A percentile compares a stretch with the other conserved stretches of the same genome.
These are phyloP conservation scores for Clonostachys solani DNA, from an alignment of 2,329 filamentous ascomycete genomes.

Conservation along the genomic window DNA sequence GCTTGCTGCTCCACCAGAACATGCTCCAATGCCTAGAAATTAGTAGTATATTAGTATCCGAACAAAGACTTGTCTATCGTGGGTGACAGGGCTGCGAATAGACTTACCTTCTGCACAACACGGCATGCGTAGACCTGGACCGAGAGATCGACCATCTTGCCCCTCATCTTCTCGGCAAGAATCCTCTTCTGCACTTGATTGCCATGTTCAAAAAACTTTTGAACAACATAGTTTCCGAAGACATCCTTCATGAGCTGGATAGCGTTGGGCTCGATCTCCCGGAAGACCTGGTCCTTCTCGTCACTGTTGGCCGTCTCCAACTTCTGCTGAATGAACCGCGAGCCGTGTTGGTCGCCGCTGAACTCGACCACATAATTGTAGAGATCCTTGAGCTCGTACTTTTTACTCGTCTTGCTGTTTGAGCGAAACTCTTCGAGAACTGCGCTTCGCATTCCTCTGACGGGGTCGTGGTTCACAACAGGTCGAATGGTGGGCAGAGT, in stretches of 20 bases:
- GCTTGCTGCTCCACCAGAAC: conserved; percentile 90
- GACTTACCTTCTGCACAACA: conserved; percentile 83
- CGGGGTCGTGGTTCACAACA: conserved; percentile 52
- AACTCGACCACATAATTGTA: conserved; percentile 88
- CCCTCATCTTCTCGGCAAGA: conserved; percentile 82
- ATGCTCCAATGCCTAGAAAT: conserved; percentile 74
- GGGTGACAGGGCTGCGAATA: too few relatives aligned
- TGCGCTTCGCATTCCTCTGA: conserved; percentile 62
- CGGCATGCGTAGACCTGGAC: conserved; percentile 90
- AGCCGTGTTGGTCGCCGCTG: conserved; percentile 92
- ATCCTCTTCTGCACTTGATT: conserved; percentile 90
- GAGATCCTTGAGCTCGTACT: conserved; percentile 85
- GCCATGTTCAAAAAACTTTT: conserved; percentile 96
- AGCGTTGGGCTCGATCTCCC: conserved; percentile 79
- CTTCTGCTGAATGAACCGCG: conserved; percentile 91
- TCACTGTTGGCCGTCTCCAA: conserved; percentile 91
- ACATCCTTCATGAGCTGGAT: conserved; percentile 92
- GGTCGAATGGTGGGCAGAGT: conserved; percentile 21
- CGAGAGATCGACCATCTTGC: conserved; percentile 75
- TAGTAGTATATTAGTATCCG: conserved; percentile 12
- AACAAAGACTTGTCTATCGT: background rate
- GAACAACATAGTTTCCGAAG: conserved; percentile 97
- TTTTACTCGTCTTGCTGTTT: conserved; percentile 65
- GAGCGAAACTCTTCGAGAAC: conserved; percentile 77
- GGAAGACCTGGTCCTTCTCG: conserved; percentile 87